Conservation (phyloP, 2,329 filamentous ascomycete genomes). For the Fusarium sp. region DNA sequence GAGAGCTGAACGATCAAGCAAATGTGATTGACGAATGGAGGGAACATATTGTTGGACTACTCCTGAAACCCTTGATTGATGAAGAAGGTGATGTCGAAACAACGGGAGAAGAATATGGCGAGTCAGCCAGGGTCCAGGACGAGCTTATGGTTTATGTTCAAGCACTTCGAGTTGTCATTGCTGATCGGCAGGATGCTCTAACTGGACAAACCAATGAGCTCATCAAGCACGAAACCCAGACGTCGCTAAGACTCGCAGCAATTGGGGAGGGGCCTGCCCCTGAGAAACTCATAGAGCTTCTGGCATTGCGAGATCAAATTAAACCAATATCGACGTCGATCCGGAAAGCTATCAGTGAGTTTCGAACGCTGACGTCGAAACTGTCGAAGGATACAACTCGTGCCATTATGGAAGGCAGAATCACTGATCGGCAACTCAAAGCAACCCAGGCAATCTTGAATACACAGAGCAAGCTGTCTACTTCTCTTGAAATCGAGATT, state of each 20-base stretch:
- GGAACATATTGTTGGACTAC: constrained; percentile 76
- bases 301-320: constrained; percentile 60
- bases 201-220: constrained; percentile 83
- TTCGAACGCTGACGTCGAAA: constrained; percentile 76
- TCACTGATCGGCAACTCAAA: constrained; percentile 74
- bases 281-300: constrained; percentile 67
- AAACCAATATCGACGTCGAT: constrained; percentile 74
- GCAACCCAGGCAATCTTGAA: constrained; percentile 67
- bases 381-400: constrained; percentile 55
- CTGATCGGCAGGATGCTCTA: constrained; percentile 82
- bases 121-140: constrained; percentile 89
- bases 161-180: constrained; percentile 78
- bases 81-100: constrained; percentile 79
- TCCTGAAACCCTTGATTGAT: constrained; percentile 83
- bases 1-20: constrained; percentile 78
- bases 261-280: constrained; percentile 79
- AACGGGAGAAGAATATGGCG: constrained; percentile 90
- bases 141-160: constrained; percentile 90
- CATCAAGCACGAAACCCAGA: constrained; percentile 77
- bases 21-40: constrained; percentile 80
- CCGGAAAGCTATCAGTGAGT: constrained; percentile 75
- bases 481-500: constrained; percentile 74
- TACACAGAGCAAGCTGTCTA: constrained; percentile 64
- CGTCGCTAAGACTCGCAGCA: constrained; percentile 71
- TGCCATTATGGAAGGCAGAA: constrained; percentile 75